These are phyloP conservation scores for Torulaspora maleeae DNA, from an alignment of 805 yeast species.

Conservation along the genomic window DNA sequence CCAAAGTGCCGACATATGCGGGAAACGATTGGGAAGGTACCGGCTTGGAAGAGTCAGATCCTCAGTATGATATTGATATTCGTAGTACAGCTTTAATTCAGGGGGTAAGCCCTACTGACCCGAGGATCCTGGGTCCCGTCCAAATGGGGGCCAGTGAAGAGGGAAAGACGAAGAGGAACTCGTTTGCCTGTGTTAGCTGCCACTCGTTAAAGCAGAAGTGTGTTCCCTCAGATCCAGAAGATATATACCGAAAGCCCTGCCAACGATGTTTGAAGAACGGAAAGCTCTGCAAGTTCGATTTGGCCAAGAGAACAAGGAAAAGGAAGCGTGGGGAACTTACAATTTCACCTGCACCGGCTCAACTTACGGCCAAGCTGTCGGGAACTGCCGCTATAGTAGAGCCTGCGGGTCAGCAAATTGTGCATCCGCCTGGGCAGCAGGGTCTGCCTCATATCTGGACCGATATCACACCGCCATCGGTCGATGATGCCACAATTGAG, in stretches of 20 bases:
- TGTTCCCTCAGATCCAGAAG: constrained; percentile 49
- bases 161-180: constrained; percentile 32
- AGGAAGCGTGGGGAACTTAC: constrained; percentile 24
- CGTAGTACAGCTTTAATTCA: constrained; percentile 14
- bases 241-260: constrained; percentile 63
- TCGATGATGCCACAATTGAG: neutral
- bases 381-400: neutral
- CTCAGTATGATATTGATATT: constrained; percentile 5
- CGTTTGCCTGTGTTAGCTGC: constrained; percentile 45
- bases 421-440: constrained; percentile 1
- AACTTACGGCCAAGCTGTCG: neutral
- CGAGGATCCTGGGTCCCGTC: constrained; percentile 21
- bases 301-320: constrained; percentile 52
- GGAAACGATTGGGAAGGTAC: neutral
- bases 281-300: constrained; percentile 62
- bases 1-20: constrained; percentile 4
- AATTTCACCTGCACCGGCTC: constrained; percentile 1
- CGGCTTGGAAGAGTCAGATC: neutral
- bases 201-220: constrained; percentile 82
- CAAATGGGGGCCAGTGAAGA: constrained; percentile 20
- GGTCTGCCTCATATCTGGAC: constrained; percentile 5
- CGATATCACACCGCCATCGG: neutral
- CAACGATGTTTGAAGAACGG: constrained; percentile 63
- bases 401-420: neutral
- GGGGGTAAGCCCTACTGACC: constrained; percentile 27